Evolutionary conservation across 176 grass and related monocot species (phyloP).

Genomic region (Cenchrus fungigraminus): DNA sequence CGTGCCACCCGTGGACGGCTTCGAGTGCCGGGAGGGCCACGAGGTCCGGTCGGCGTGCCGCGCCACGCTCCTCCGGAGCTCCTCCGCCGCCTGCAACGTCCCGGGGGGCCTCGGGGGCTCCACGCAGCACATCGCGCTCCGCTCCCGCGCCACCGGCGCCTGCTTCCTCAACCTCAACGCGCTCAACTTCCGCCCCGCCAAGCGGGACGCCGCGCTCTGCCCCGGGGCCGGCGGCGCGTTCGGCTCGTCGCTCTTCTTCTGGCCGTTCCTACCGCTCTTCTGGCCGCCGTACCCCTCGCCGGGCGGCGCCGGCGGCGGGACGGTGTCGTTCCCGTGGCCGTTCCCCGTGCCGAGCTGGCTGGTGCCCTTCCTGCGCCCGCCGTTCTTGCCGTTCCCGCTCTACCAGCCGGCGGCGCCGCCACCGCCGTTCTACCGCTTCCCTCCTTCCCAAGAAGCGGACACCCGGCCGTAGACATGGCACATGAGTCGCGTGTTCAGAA

Average conservation of each 20-base stretch:
- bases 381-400: constrained; percentile 76
- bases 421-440: constrained; percentile 67
- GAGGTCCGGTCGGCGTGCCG: constrained; percentile 78
- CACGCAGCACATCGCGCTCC: constrained; percentile 86
- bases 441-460: constrained; percentile 12
- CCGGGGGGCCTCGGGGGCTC: constrained; percentile 64
- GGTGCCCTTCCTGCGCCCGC: constrained; percentile 68
- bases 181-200: constrained; percentile 80
- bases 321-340: constrained; percentile 71
- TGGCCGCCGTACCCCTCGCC: constrained; percentile 55
- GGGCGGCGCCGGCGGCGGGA: constrained; percentile 26
- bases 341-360: constrained; percentile 70
- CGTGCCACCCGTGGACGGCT: constrained; percentile 78
- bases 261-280: constrained; percentile 81
- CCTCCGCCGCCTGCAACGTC: constrained; percentile 78
- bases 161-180: constrained; percentile 99
- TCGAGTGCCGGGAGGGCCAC: constrained; percentile 83
- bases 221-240: constrained; percentile 4
- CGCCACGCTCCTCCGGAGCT: constrained; percentile 72
- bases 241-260: constrained; percentile 73
- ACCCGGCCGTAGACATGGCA: constrained; percentile 28
- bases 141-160: constrained; percentile 49
- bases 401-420: constrained; percentile 50
- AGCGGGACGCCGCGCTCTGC: constrained; percentile 60
- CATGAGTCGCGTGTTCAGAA: not conserved